Conservation (phyloP, 2,329 filamentous ascomycete genomes). For the Tolypocladium ovalisporum region DNA sequence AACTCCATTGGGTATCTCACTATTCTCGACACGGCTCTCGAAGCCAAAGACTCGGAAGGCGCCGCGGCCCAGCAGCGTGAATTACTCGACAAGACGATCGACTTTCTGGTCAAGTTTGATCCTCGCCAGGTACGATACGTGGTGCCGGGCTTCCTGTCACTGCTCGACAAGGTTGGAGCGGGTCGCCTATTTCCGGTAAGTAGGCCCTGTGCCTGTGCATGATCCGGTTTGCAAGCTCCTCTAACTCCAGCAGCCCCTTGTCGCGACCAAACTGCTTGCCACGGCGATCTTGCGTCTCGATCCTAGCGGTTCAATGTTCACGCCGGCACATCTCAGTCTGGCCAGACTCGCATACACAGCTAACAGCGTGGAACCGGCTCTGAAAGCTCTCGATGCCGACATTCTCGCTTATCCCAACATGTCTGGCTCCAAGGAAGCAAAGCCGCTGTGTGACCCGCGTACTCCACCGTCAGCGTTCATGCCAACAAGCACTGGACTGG, state of each 20-base stretch:
- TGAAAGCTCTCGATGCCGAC: constrained; percentile 52
- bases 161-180: constrained; percentile 29
- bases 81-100: constrained; percentile 29
- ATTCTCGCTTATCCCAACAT: constrained; percentile 54
- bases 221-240: background rate
- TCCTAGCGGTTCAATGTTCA: constrained; percentile 54
- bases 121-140: constrained; percentile 40
- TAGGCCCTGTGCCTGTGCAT: background rate
- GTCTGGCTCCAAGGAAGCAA: constrained; percentile 20
- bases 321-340: constrained; percentile 48
- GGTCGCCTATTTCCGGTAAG: constrained; percentile 31
- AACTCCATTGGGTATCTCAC: constrained; percentile 42
- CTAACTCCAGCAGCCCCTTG: constrained; percentile 25
- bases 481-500: constrained; percentile 45
- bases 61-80: constrained; percentile 13
- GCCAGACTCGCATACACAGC: constrained; percentile 48
- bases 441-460: constrained; percentile 32
- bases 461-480: constrained; percentile 47
- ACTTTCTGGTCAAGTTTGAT: constrained; percentile 39
- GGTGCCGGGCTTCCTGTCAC: constrained; percentile 27
- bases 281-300: constrained; percentile 55
- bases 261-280: constrained; percentile 34
- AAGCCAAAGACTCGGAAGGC: constrained; percentile 16
- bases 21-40: constrained; percentile 31
- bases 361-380: constrained; percentile 38